phyloP scores from a whole-genome alignment of 495 filamentous ascomycete genomes.

The Daldinia decipiens region DNA sequence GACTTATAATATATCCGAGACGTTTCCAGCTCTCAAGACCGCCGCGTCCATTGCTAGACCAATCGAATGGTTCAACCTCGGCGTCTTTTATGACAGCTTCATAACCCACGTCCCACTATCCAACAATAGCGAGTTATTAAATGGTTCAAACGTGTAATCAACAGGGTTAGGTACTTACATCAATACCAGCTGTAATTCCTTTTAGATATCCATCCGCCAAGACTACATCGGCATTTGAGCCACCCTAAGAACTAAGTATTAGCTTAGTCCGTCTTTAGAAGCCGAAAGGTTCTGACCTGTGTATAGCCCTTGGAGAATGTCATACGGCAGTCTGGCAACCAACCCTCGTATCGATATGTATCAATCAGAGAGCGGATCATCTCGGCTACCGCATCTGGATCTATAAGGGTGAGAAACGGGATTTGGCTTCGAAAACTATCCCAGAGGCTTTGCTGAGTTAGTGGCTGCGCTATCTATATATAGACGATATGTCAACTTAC shows the following conservation, averaged over 20 bases:
- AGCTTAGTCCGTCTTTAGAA: conserved; percentile 1
- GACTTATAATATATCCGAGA: conserved; percentile 66
- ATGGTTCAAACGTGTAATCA: neutral
- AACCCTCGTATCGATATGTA: conserved; percentile 75
- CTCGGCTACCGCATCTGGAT: conserved; percentile 69
- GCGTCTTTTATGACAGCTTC: conserved; percentile 80
- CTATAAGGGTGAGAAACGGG: conserved; percentile 74
- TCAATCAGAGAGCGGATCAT: conserved; percentile 78
- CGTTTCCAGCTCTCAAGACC: conserved; percentile 74
- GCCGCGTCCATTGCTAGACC: conserved; percentile 75
- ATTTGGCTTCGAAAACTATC: conserved; percentile 78
- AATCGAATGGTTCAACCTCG: conserved; percentile 76
- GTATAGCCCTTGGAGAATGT: conserved; percentile 74
- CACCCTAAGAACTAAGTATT: conserved; percentile 61
- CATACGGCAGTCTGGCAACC: conserved; percentile 74
- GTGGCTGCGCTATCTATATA: conserved; percentile 29
- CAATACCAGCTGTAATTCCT: conserved; percentile 67
- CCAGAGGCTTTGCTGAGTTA: conserved; percentile 63
- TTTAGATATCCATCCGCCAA: conserved; percentile 78
- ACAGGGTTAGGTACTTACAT: conserved; percentile 54
- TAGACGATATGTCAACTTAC: conserved; percentile 44
- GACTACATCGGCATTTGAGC: conserved; percentile 82
- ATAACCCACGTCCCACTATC: conserved; percentile 73
- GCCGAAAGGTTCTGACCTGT: conserved; percentile 55
- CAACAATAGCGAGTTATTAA: neutral